Evolutionary conservation across 441 rosid genomes (phyloP), one percentile per base, ranked within the genome.

Genomic region (Sinapis alba): DNA sequence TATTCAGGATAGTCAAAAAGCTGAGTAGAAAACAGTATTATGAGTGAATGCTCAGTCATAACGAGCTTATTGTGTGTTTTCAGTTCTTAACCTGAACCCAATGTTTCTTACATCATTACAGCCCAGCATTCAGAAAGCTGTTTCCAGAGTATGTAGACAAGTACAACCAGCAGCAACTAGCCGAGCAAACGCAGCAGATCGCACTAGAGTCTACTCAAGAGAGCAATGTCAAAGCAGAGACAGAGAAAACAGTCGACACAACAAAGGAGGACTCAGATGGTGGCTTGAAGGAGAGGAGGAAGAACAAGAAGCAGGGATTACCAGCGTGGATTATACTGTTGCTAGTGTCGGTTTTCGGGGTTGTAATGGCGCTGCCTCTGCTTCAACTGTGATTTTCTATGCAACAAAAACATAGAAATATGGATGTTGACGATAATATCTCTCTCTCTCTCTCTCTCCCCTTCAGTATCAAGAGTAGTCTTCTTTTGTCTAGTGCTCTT

Each of bases 121-220:
- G 99, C 75, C 69, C 94, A 32, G 87, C 94, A 50, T 96, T 96
- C 79, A 84, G 92, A 75, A 93, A 92, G 80, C 79, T 96, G 79
- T 96, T 96, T 74, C 99, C 99, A 0, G 99, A 96, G 81, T 89
- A 88, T 15, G 93, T 93, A 5, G 98, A 93, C 80, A 90, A 86
- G 80, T 83, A 86, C 71, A 85, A 88, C 73, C 82, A 90, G 83
- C 91, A 81, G 81, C 94, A 85, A 78, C 75, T 76, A 18, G 72
- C 85, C 8, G 90, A 86, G 85, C 86, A 86, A 81, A 68, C 84
- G 1, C 84, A 83, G 78, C 86, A 78, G 76, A 79, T 57, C 6
- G 36, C 80, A 56, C 36, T 83, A 6, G 88, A 83, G 75, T 79
- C 69, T 12, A 71, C 84, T 11, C 80, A 83, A 76, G 89, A 79